Percentiles rank a stretch among this genome's conserved stretches.
These are phyloP conservation scores for Aspergillus sp. DNA, from an alignment of 2,329 filamentous ascomycete genomes.

Conservation along the genomic window DNA sequence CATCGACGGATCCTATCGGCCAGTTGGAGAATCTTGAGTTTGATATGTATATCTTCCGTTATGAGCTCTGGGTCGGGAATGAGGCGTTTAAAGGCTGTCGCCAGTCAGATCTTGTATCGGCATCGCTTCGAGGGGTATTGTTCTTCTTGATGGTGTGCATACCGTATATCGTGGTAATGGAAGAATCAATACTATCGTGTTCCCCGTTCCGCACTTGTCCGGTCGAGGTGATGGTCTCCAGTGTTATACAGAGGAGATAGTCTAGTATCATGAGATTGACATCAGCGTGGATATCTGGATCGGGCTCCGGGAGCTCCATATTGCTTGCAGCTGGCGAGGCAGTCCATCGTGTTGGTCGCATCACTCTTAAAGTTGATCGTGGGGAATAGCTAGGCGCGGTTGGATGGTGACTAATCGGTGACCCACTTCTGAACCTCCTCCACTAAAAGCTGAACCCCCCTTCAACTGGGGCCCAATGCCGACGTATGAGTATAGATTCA, in stretches of 20 bases:
- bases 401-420: background rate
- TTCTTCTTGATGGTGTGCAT: background rate
- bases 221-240: constrained; percentile 41
- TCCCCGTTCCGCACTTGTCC: constrained; percentile 11
- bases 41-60: constrained; percentile 45
- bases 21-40: constrained; percentile 50
- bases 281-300: constrained; percentile 41
- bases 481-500: no score
- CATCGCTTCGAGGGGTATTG: background rate
- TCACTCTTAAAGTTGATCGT: background rate
- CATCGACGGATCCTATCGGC: constrained; percentile 15
- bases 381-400: no score
- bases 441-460: no score
- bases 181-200: constrained; percentile 19
- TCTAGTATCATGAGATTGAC: constrained; percentile 58
- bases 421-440: no score
- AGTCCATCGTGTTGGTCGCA: background rate
- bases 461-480: no score
- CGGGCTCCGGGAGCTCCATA: constrained; percentile 23
- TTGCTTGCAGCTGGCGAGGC: background rate
- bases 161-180: constrained; percentile 14
- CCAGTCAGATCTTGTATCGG: background rate
- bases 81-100: constrained; percentile 42
- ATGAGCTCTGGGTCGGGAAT: constrained; percentile 42
- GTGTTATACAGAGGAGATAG: constrained; percentile 52